Conservation (phyloP, 164 flowering plant species). For the Buxus sempervirens region DNA sequence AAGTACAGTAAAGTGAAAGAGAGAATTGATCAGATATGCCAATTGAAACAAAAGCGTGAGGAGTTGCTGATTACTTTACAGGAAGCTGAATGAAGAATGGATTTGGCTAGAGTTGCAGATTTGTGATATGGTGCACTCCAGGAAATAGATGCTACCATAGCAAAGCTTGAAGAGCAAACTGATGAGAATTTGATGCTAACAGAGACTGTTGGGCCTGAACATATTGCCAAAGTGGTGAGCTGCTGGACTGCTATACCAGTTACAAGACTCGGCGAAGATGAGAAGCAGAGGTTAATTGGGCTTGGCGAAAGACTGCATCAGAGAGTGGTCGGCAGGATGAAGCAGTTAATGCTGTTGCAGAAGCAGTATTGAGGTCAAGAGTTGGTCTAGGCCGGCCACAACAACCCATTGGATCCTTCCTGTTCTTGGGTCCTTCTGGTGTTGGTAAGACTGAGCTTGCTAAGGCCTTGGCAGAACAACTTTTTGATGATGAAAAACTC, state of each 20-base stretch:
- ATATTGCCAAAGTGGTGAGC: slow-evolving; percentile 86
- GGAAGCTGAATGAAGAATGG: slow-evolving; percentile 85
- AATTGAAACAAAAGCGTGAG: slow-evolving; percentile 67
- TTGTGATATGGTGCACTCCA: slow-evolving; percentile 69
- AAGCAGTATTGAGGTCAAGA: slow-evolving; percentile 80
- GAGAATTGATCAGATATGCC: slow-evolving; percentile 66
- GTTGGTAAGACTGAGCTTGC: slow-evolving; percentile 97
- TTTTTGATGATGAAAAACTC: slow-evolving; percentile 81
- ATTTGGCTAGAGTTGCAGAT: slow-evolving; percentile 84
- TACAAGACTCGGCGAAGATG: slow-evolving; percentile 80
- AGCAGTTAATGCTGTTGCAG: slow-evolving; percentile 79
- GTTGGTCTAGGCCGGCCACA: slow-evolving; percentile 82
- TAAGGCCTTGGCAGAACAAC: slow-evolving; percentile 88
- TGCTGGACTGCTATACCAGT: slow-evolving; percentile 97
- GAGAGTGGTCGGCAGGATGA: slow-evolving; percentile 88
- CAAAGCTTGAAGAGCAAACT: slow-evolving; percentile 52
- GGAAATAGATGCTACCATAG: slow-evolving; percentile 69
- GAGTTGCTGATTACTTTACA: slow-evolving; percentile 54
- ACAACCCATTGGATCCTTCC: slow-evolving; percentile 85
- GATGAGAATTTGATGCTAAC: slow-evolving; percentile 64
- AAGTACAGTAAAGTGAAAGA: slow-evolving; percentile 77
- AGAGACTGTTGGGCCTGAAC: slow-evolving; percentile 80
- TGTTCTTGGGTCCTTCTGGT: slow-evolving; percentile 91
- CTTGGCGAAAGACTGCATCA: slow-evolving; percentile 73
- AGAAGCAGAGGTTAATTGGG: slow-evolving; percentile 69